A percentile compares a stretch with the other conserved stretches of the same genome.
These are phyloP conservation scores for Phytophthora brassicae DNA, from an alignment of 352 stramenopile genomes.

Conservation along the genomic window DNA sequence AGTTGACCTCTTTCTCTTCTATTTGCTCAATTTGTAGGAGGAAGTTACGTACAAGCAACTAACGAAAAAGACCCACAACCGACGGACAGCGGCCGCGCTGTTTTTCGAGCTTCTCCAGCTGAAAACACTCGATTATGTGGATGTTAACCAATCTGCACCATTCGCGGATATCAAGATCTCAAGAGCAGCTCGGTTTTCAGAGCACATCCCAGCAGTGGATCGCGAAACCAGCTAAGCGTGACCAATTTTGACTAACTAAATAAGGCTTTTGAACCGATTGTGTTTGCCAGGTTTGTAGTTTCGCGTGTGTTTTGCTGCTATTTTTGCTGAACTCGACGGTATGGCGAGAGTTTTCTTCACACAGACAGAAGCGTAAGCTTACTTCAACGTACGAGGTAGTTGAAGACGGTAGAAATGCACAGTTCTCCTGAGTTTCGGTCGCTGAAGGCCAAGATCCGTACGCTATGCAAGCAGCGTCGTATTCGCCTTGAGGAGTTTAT, in stretches of 20 bases:
- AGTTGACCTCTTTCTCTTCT: not conserved
- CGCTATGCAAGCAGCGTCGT: slow-evolving; percentile 80
- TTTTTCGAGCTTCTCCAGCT: slow-evolving; percentile 98
- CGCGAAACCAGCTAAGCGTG: slow-evolving; percentile 26
- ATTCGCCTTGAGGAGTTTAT: slow-evolving; percentile 88
- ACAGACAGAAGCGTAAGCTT: too few relatives aligned
- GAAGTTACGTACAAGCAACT: slow-evolving; percentile 87
- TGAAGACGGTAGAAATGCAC: slow-evolving; percentile 39
- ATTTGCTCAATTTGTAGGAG: slow-evolving; percentile 13
- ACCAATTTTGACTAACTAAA: slow-evolving; percentile 32
- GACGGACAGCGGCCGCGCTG: slow-evolving; percentile 89
- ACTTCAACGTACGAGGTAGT: too few relatives aligned
- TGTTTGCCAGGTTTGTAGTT: slow-evolving; percentile 28
- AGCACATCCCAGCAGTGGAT: slow-evolving; percentile 81
- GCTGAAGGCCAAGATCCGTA: slow-evolving; percentile 77
- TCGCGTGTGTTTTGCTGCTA: slow-evolving; percentile 33
- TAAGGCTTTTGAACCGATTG: slow-evolving; percentile 23
- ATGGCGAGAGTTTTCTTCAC: not conserved
- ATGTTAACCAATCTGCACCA: slow-evolving; percentile 90
- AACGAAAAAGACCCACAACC: slow-evolving; percentile 77
- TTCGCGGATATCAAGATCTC: slow-evolving; percentile 95
- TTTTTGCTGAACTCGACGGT: slow-evolving; percentile 23
- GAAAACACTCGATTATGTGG: slow-evolving; percentile 98
- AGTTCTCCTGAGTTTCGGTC: slow-evolving; percentile 77
- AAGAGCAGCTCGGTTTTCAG: slow-evolving; percentile 67